phyloP scores from a whole-genome alignment of 2,329 filamentous ascomycete genomes.

The Penicillium sp. region DNA sequence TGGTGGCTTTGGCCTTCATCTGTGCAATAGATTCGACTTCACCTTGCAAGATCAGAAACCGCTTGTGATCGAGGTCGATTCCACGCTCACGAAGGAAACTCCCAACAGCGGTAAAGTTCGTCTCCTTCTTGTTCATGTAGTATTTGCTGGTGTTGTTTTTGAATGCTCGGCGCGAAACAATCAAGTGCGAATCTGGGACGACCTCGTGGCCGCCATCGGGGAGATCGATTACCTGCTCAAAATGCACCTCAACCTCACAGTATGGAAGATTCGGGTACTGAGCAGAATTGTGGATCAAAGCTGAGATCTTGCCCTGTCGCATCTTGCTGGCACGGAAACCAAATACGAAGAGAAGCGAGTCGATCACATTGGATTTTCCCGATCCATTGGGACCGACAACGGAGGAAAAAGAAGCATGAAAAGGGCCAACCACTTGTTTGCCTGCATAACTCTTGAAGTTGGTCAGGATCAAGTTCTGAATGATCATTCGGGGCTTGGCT shows the following conservation, averaged over 20 bases:
- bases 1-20: slow-evolving; percentile 95
- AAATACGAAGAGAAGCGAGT: slow-evolving; percentile 97
- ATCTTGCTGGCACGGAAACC: slow-evolving; percentile 98
- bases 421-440: slow-evolving; percentile 88
- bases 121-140: slow-evolving; percentile 85
- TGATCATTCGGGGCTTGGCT: slow-evolving; percentile 81
- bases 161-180: slow-evolving; percentile 89
- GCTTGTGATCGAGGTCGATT: slow-evolving; percentile 95
- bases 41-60: slow-evolving; percentile 93
- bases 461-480: slow-evolving; percentile 82
- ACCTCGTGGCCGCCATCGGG: slow-evolving; percentile 68
- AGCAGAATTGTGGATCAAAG: slow-evolving; percentile 94
- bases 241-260: slow-evolving; percentile 95
- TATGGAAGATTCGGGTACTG: slow-evolving; percentile 75
- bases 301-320: slow-evolving; percentile 97
- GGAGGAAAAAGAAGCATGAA: slow-evolving; percentile 94
- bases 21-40: slow-evolving; percentile 98
- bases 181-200: slow-evolving; percentile 74
- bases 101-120: slow-evolving; percentile 88
- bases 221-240: slow-evolving; percentile 88
- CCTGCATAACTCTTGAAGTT: slow-evolving; percentile 99
- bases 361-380: slow-evolving; percentile 97
- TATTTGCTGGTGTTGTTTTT: slow-evolving; percentile 98
- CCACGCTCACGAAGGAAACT: slow-evolving; percentile 79
- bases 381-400: slow-evolving; percentile 97